Conservation (phyloP, 257 asterid genomes). For the Scutellaria barbata region DNA sequence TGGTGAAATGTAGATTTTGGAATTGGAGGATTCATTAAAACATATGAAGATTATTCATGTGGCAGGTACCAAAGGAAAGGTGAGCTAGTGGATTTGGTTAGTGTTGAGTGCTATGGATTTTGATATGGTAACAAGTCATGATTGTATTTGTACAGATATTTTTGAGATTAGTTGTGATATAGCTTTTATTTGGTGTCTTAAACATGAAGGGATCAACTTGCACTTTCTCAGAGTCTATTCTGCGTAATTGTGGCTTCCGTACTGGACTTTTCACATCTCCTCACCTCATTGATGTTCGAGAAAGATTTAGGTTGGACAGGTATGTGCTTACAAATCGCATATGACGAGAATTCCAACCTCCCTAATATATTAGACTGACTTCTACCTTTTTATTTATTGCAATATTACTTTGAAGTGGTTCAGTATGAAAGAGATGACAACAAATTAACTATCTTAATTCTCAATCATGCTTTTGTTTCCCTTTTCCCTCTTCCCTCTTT, state of each 20-base stretch:
- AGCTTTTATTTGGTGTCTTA: slow-evolving; percentile 33
- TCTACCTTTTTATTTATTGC: slow-evolving; percentile 3
- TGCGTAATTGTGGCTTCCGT: slow-evolving; percentile 86
- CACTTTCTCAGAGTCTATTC: slow-evolving; percentile 79
- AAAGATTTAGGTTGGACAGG: slow-evolving; percentile 93
- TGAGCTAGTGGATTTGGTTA: slow-evolving; percentile 29
- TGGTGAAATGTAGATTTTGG: slow-evolving; percentile 63
- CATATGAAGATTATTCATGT: slow-evolving; percentile 95
- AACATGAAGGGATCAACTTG: slow-evolving; percentile 92
- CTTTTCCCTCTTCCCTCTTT: slow-evolving; percentile 19
- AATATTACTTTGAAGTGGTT: slow-evolving; percentile 21
- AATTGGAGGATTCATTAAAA: slow-evolving; percentile 78
- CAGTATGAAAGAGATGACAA: slow-evolving; percentile 21
- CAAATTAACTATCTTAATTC: slow-evolving; percentile 20
- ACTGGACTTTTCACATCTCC: slow-evolving; percentile 99
- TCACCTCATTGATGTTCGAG: slow-evolving; percentile 96
- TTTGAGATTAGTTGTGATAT: slow-evolving; percentile 28
- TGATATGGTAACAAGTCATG: slow-evolving; percentile 15
- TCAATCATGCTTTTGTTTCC: neutral
- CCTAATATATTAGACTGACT: slow-evolving; percentile 21
- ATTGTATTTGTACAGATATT: neutral
- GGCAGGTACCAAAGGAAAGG: slow-evolving; percentile 99
- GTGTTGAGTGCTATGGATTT: slow-evolving; percentile 21
- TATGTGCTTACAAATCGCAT: slow-evolving; percentile 43
- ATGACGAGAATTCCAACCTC: slow-evolving; percentile 11